phyloP scores from a whole-genome alignment of 257 asterid species.

The Nicotiana noctiflora region DNA sequence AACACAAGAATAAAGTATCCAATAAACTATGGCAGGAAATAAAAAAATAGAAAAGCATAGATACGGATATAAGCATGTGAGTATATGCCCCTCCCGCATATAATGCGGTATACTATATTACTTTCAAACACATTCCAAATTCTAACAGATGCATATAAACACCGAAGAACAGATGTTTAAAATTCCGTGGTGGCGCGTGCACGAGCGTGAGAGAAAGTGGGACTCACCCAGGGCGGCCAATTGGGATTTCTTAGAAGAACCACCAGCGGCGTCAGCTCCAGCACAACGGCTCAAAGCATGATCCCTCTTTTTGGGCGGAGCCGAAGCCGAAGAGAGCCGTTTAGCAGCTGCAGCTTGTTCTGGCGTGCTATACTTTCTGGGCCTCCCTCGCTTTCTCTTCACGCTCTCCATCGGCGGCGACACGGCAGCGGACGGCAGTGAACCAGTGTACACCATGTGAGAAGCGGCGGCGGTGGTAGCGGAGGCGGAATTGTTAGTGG shows the following conservation, averaged over 20 bases:
- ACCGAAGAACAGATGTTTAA: not conserved
- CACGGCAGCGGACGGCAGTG: constrained; percentile 35
- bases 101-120: not conserved
- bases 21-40: not conserved
- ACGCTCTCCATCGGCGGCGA: constrained; percentile 25
- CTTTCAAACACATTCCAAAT: not conserved
- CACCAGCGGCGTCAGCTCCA: constrained; percentile 13
- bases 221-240: constrained; percentile 29
- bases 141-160: not conserved
- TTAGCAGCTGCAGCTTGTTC: constrained; percentile 50
- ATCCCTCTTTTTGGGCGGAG: constrained; percentile 33
- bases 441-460: constrained; percentile 30
- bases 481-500: constrained; percentile 7
- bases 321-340: constrained; percentile 27
- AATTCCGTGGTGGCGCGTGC: not conserved
- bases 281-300: constrained; percentile 17
- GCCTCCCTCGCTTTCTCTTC: constrained; percentile 46
- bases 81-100: not conserved
- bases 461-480: constrained; percentile 6
- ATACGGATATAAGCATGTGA: not conserved
- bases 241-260: constrained; percentile 30
- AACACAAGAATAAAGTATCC: constrained; percentile 3
- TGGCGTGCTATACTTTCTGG: constrained; percentile 42
- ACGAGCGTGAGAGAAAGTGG: not conserved
- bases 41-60: not conserved